Evolutionary conservation across 202 grass and related monocot species (phyloP), one percentile per base, ranked within the genome.

Genomic region (Bolboschoenoplectus hybrid): DNA sequence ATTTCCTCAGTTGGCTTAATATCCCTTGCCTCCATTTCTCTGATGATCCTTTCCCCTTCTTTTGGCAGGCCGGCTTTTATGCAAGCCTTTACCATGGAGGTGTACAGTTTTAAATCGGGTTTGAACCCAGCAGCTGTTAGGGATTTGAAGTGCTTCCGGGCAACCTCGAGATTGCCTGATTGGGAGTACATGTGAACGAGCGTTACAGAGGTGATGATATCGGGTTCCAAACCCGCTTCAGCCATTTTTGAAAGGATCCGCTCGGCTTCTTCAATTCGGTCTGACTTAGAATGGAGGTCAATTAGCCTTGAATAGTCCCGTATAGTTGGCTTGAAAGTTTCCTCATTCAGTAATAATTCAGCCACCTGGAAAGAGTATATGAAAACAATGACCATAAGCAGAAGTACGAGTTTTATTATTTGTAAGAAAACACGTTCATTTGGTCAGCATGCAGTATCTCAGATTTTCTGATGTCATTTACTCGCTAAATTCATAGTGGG

Each of bases 271-370:
- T 90, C 82, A 32, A 92, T 84, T 20, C 73, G 52, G 73, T 87
- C 87, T 84, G 86, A 89, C 62, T 96, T 94, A 46, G 89, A 88
- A 69, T 94, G 85, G 80, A 89, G 81, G 92, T 94, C 89, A 49
- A 98, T 95, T 85, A 98, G 68, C 61, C 88, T 92, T 47, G 89
- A 94, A 89, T 92, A 98, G 86, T 94, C 96, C 16, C 91, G 91
- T 43, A 95, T 86, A 67, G 82, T 90, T 62, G 89, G 68, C 26
- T 83, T 82, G 81, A 96, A 98, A 57, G 96, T 89, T 83, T 92
- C 91, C 84, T 95, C 93, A 63, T 40, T 78, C 81, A 98, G 81
- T 70, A 98, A 75, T 85, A 86, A 81, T 88, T 98, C 90, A 63
- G 84, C 78, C 81, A 95, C 83, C 96, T 98, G 82, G 63, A 72